A percentile compares a stretch with the other conserved stretches of the same genome.
Evolutionary conservation across 2,329 filamentous ascomycete species (phyloP).

Genomic region (Rhynchosporium secalis): DNA sequence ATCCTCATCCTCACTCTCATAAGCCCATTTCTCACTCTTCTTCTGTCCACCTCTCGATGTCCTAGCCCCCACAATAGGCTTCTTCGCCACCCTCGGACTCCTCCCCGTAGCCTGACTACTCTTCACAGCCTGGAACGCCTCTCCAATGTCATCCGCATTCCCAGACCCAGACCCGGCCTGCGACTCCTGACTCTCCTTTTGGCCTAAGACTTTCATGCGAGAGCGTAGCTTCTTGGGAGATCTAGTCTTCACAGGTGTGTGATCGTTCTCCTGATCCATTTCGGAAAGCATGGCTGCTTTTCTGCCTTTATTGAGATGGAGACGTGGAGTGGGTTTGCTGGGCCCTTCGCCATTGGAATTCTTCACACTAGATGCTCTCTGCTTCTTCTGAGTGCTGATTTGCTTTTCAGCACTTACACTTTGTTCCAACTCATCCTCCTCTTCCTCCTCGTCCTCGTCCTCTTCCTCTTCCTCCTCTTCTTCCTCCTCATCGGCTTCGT

Average conservation of each 20-base stretch:
- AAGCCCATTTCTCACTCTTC: background rate
- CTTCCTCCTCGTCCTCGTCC: constrained; percentile 6
- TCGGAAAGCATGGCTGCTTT: constrained; percentile 14
- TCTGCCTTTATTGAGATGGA: background rate
- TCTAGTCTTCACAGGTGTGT: background rate
- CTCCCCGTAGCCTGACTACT: background rate
- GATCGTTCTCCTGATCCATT: constrained; percentile 9
- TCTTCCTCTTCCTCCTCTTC: background rate
- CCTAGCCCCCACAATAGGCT: constrained; percentile 7
- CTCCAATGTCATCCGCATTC: constrained; percentile 3
- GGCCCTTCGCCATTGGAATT: constrained; percentile 4
- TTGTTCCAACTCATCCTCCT: background rate
- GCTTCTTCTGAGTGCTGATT: constrained; percentile 2
- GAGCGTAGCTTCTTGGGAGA: constrained; percentile 11
- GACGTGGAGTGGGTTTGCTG: constrained; percentile 4
- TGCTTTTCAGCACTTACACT: too few species aligned
- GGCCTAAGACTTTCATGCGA: constrained; percentile 11
- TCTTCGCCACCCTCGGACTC: background rate
- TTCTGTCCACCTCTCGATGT: background rate
- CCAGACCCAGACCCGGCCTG: background rate
- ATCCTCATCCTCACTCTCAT: constrained; percentile 11
- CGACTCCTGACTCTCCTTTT: constrained; percentile 16
- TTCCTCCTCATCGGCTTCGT: constrained; percentile 5
- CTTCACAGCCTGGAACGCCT: constrained; percentile 7
- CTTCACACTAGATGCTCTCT: constrained; percentile 1